A percentile compares a stretch with the other conserved stretches of the same genome.
Evolutionary conservation across 2,329 filamentous ascomycete genomes (phyloP).

Genomic region (Bipolaris oryzae): DNA sequence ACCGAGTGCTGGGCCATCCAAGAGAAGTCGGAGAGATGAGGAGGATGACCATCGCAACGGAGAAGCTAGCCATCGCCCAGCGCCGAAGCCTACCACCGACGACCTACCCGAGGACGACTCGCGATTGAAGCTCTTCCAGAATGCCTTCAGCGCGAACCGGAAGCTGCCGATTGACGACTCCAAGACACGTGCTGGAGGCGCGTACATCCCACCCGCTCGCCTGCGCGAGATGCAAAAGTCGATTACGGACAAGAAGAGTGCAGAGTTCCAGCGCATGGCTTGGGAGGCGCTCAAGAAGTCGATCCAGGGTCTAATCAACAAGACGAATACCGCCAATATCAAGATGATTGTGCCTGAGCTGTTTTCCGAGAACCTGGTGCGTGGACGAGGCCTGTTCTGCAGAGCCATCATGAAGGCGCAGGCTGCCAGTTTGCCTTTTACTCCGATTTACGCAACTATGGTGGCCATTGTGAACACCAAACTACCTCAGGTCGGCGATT

Average conservation of each 20-base stretch:
- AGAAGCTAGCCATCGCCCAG: conserved; percentile 70
- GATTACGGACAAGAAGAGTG: conserved; percentile 94
- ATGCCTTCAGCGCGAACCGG: conserved; percentile 57
- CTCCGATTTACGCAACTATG: conserved; percentile 94
- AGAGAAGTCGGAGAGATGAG: conserved; percentile 44
- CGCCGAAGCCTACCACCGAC: conserved; percentile 20
- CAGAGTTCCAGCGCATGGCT: conserved; percentile 98
- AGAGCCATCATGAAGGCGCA: conserved; percentile 98
- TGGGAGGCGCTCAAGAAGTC: conserved; percentile 99
- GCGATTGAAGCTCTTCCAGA: conserved; percentile 46
- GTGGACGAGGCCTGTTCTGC: conserved; percentile 91
- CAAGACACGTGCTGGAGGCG: conserved; percentile 91
- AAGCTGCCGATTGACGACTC: conserved; percentile 90
- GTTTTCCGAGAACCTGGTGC: conserved; percentile 91
- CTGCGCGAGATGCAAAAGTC: conserved; percentile 91
- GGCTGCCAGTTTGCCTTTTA: conserved; percentile 92
- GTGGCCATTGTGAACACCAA: conserved; percentile 97
- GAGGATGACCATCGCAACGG: conserved; percentile 59
- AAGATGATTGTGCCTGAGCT: conserved; percentile 96
- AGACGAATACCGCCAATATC: conserved; percentile 97
- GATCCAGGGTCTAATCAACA: conserved; percentile 98
- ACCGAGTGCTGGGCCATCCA: conserved; percentile 36
- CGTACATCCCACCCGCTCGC: conserved; percentile 92
- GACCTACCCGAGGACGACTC: conserved; percentile 41
- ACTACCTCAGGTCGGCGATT: conserved; percentile 89